phyloP scores from a whole-genome alignment of 2,329 filamentous ascomycete genomes.

The Stagonosporopsis vannaccii region DNA sequence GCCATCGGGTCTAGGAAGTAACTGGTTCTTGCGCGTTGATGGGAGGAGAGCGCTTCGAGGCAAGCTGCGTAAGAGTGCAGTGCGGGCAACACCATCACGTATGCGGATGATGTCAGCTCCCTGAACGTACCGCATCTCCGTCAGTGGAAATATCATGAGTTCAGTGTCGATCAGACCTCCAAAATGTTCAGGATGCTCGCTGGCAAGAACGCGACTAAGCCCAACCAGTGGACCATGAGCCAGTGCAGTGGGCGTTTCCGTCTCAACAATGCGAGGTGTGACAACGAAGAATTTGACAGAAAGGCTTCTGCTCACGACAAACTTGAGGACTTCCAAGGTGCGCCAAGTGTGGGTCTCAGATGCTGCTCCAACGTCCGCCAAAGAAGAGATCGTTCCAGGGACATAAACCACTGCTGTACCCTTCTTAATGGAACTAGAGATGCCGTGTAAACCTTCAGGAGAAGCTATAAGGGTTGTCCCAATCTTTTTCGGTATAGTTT shows the following conservation, averaged over 20 bases:
- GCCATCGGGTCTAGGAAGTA: conserved; percentile 14
- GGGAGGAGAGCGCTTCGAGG: conserved; percentile 6
- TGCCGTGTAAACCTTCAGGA: not conserved
- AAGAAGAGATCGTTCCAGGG: conserved; percentile 20
- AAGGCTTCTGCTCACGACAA: conserved; percentile 7
- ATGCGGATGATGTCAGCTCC: conserved; percentile 9
- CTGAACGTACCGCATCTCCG: conserved; percentile 50
- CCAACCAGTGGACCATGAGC: conserved; percentile 49
- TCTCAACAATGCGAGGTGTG: conserved; percentile 30
- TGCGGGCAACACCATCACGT: conserved; percentile 13
- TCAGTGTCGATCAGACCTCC: conserved; percentile 43
- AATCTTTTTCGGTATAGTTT: not conserved
- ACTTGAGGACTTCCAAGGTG: conserved; percentile 8
- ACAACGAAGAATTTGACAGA: conserved; percentile 35
- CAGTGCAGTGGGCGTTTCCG: conserved; percentile 29
- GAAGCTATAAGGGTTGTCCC: not conserved
- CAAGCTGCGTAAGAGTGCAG: conserved; percentile 11
- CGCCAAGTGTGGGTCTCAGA: conserved; percentile 18
- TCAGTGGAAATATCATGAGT: conserved; percentile 39
- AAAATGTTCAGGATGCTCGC: conserved; percentile 50
- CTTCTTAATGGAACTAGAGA: not conserved
- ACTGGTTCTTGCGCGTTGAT: conserved; percentile 2
- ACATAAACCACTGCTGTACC: conserved; percentile 14
- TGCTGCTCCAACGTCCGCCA: conserved; percentile 22
- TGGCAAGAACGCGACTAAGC: conserved; percentile 48